Evolutionary conservation across 768 basidiomycete genomes (phyloP), one percentile per base, ranked within the genome.

Genomic region (Lentinula sp.): DNA sequence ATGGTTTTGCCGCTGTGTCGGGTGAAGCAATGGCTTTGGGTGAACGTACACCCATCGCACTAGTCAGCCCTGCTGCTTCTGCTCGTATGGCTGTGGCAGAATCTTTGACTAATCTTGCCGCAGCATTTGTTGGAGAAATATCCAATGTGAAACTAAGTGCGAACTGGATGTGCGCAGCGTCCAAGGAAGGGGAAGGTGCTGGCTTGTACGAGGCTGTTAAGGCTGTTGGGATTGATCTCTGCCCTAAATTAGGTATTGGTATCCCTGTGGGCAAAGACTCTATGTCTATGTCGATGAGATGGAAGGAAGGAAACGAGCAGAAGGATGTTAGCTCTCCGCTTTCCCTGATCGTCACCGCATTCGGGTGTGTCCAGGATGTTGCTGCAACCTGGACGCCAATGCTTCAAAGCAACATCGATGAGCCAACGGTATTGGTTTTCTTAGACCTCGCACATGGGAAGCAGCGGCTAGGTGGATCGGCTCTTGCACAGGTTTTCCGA

Each of bases 21-120:
- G 97, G 97, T 5, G 97, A 99, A 74, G 95, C 96, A 4, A 98
- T 99, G 97, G 92, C 96, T 5, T 91, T 98, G 85, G 97, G 97
- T 12, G 97, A 99, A 75, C 86, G 96, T 61, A 94, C 97, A 0
- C 96, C 97, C 0, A 72, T 97, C 10, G 97, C 97, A 6, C 79
- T 99, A 20, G 81, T 98, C 57, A 83, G 80, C 66, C 84, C 95
- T 4, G 91, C 89, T 6, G 95, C 95, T 1, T 95, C 95, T 0
- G 96, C 95, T 2, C 86, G 95, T 35, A 95, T 99, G 89, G 96
- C 95, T 28, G 88, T 99, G 49, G 96, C 86, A 2, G 97, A 99
- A 71, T 83, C 97, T 0, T 80, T 99, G 46, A 94, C 90, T 66
- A 99, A 98, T 74, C 80, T 98, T 62, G 85, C 84, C 0, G 95